Evolutionary conservation across 2,329 filamentous ascomycete genomes (phyloP).

Genomic region (Aspergillus candidus): DNA sequence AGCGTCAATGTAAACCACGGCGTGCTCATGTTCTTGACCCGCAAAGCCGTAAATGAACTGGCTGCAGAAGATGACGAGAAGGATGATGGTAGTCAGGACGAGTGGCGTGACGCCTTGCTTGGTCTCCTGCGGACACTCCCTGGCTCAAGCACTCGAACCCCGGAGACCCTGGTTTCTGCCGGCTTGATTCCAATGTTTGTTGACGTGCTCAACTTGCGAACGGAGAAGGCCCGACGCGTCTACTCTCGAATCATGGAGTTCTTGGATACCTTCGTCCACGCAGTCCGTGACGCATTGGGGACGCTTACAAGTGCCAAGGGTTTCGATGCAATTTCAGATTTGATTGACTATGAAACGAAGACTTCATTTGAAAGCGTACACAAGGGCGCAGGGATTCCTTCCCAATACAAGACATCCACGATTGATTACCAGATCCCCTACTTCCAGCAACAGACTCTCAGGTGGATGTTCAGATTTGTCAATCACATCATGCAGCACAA

Average conservation of each 20-base stretch:
- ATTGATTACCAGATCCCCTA: slow-evolving; percentile 94
- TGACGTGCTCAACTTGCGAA: slow-evolving; percentile 79
- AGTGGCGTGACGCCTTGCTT: slow-evolving; percentile 88
- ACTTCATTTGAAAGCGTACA: slow-evolving; percentile 62
- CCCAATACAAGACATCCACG: slow-evolving; percentile 67
- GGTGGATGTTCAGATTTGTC: slow-evolving; percentile 91
- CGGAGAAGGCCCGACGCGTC: slow-evolving; percentile 71
- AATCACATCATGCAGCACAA: slow-evolving; percentile 88
- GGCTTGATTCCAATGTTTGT: slow-evolving; percentile 86
- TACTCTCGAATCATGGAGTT: slow-evolving; percentile 81
- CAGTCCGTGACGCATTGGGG: slow-evolving; percentile 75
- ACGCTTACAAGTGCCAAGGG: slow-evolving; percentile 76
- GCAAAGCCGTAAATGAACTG: slow-evolving; percentile 83
- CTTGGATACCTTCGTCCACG: slow-evolving; percentile 80
- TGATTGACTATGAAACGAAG: slow-evolving; percentile 73
- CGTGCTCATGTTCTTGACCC: slow-evolving; percentile 83
- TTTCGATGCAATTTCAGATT: slow-evolving; percentile 80
- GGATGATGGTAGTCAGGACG: slow-evolving; percentile 63
- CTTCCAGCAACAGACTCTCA: slow-evolving; percentile 86
- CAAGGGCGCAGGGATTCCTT: slow-evolving; percentile 64
- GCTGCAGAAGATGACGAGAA: slow-evolving; percentile 53
- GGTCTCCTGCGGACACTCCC: slow-evolving; percentile 78
- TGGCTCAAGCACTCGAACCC: slow-evolving; percentile 63
- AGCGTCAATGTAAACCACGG: slow-evolving; percentile 96
- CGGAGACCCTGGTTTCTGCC: slow-evolving; percentile 77